Base-by-base conservation (phyloP, 345 rosid species). In the Eucalyptus fibrosa region DNA sequence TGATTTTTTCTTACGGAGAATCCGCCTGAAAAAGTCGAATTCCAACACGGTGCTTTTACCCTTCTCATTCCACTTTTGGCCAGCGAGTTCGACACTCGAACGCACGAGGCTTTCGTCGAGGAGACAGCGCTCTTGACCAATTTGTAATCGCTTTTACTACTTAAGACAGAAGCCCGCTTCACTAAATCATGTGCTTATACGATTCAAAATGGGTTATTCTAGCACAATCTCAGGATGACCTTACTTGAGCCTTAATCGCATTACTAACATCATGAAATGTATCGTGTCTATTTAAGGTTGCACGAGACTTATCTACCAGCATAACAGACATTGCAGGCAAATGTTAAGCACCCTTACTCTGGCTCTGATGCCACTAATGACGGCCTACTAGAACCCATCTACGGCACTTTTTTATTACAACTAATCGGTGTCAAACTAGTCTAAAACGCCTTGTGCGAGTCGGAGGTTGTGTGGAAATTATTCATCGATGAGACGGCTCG, bases 241-340 rank as follows among this genome's bases (percentile, higher is more conserved):
- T 19, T 19, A 8, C 24, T 0, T 2, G 2, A 4, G 0, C 26
- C 11, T 53, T 53, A 53, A 19, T 53, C 1, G 0, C 9, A 8
- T 53, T 19, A 53, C 11, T 21, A 53, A 21, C 1, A 21, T 53
- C 11, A 4, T 53, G 11, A 53, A 53, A 53, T 53, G 1, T 53
- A 0, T 53, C 2, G 1, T 8, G 1, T 53, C 1, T 53, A 53
- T 53, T 21, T 53, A 53, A 53, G 59, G 59, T 53, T 53, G 26
- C 59, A 53, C 26, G 26, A 53, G 59, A 53, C 59, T 53, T 53
- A 53, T 53, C 59, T 53, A 53, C 11, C 59, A 53, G 1, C 26
- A 53, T 53, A 53, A 21, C 26, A 53, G 11, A 53, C 5, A 53
- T 53, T 21, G 5, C 5, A 53, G 2, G 5, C 26, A 53, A 53